These are phyloP conservation scores for Phytophthora quininea DNA, from an alignment of 352 stramenopile species.

Conservation along the genomic window DNA sequence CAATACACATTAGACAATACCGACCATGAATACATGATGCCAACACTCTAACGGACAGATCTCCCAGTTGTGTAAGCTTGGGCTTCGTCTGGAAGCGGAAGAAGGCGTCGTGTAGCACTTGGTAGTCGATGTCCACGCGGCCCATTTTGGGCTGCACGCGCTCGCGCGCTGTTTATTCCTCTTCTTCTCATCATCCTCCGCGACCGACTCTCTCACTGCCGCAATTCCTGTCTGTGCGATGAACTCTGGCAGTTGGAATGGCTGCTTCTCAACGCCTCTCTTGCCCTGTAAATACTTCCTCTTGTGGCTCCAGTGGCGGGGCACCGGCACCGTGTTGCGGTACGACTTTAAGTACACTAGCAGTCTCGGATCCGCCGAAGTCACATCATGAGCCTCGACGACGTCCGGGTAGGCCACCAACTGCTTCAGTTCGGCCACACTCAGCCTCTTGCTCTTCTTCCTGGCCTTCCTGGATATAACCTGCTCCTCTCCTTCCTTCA, in stretches of 20 bases:
- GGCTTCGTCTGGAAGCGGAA: slow-evolving; percentile 99
- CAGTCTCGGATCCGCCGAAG: slow-evolving; percentile 94
- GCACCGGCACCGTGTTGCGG: slow-evolving; percentile 96
- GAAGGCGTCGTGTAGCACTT: slow-evolving; percentile 98
- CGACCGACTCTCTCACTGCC: slow-evolving; percentile 73
- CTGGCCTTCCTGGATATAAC: slow-evolving; percentile 91
- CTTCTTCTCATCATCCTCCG: slow-evolving; percentile 92
- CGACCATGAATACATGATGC: neutral
- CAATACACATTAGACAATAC: slow-evolving; percentile 2
- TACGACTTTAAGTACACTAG: slow-evolving; percentile 96
- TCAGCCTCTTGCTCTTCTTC: slow-evolving; percentile 93
- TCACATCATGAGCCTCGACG: slow-evolving; percentile 97
- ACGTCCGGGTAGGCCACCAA: slow-evolving; percentile 93
- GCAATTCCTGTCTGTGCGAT: slow-evolving; percentile 96
- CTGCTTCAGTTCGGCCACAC: slow-evolving; percentile 97
- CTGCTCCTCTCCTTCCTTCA: slow-evolving; percentile 47
- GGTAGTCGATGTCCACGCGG: slow-evolving; percentile 98
- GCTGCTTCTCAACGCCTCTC: slow-evolving; percentile 95
- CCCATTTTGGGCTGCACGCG: slow-evolving; percentile 96
- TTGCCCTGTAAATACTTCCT: slow-evolving; percentile 98
- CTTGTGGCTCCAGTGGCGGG: slow-evolving; percentile 97
- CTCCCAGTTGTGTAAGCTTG: slow-evolving; percentile 82
- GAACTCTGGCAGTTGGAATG: slow-evolving; percentile 97
- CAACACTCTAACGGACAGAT: slow-evolving; percentile 56
- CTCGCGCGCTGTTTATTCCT: slow-evolving; percentile 93